Evolutionary conservation across 129 eudicot species (phyloP), one percentile per base, ranked within the genome.

Genomic region (Cynara cardunculus): DNA sequence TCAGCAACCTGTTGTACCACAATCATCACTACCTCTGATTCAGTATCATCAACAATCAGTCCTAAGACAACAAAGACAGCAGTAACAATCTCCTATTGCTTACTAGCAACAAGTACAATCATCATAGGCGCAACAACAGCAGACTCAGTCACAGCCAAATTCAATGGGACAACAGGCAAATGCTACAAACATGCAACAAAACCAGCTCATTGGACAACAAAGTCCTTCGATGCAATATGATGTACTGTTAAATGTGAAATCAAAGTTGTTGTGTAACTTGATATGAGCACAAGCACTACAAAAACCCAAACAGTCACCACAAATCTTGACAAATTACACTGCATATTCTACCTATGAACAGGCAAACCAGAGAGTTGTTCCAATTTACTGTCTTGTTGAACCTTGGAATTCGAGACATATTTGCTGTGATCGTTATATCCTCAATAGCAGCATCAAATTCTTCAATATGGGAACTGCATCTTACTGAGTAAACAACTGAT

Each of bases 11-110:
- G 87, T 89, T 79, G 84, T 82, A 74, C 97, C 88, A 66, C 99
- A 89, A 71, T 86, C 96, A 59, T 72, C 89, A 46, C 99, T 90
- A 78, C 83, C 94, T 53, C 79, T 87, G 80, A 84, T 90, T 85
- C 96, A 89, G 85, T 95, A 90, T 73, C 91, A 83, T 78, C 84
- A 87, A 16, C 99, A 90, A 71, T 83, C 96, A 21, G 86, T 87
- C 28, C 77, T 94, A 79, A 90, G 99, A 85, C 97, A 85, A 77
- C 86, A 73, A 79, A 80, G 87, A 62, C 91, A 87, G 87, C 89
- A 85, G 31, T 94, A 86, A 76, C 94, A 88, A 79, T 59, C 86
- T 73, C 64, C 89, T 25, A 27, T 78, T 68, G 74, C 80, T 76
- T 90, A 84, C 76, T 97, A 89, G 81, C 93, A 87, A 84, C 97